Percentiles rank a stretch among this genome's conserved stretches.
Evolutionary conservation across 108 stramenopile genomes (phyloP).

Genomic region (Cyclotella atomus): DNA sequence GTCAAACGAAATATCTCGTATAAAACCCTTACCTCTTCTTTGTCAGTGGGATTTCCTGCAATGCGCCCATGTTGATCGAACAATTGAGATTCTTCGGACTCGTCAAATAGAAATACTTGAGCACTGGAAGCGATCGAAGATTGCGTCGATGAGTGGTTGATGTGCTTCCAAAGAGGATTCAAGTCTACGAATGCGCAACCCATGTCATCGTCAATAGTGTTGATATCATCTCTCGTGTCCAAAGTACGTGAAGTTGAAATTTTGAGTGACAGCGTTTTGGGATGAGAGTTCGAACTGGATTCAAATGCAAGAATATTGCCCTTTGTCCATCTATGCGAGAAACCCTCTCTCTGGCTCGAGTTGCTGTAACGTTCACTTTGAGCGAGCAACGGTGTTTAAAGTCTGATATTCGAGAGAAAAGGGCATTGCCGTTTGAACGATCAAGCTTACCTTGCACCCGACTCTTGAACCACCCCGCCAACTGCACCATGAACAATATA

Average conservation of each 20-base stretch:
- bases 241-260: conserved; percentile 36
- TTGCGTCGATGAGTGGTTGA: neutral
- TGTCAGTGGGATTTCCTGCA: conserved; percentile 22
- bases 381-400: neutral
- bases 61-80: conserved; percentile 83
- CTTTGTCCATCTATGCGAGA: conserved; percentile 45
- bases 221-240: conserved; percentile 26
- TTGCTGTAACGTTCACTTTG: conserved; percentile 10
- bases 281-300: conserved; percentile 75
- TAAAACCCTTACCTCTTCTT: conserved; percentile 27
- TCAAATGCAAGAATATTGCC: conserved; percentile 66
- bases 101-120: conserved; percentile 35
- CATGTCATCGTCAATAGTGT: conserved; percentile 33
- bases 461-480: conserved; percentile 65
- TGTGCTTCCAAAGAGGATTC: conserved; percentile 53
- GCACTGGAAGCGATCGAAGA: conserved; percentile 13
- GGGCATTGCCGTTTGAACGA: neutral
- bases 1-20: no score
- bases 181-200: conserved; percentile 78
- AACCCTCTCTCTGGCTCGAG: conserved; percentile 5
- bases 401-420: no score
- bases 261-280: conserved; percentile 71
- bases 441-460: conserved; percentile 48
- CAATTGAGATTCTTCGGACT: conserved; percentile 45
- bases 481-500: conserved; percentile 68